Evolutionary conservation across 2,329 filamentous ascomycete species (phyloP), one percentile per base, ranked within the genome.

Genomic region (Sporothrix globosa): DNA sequence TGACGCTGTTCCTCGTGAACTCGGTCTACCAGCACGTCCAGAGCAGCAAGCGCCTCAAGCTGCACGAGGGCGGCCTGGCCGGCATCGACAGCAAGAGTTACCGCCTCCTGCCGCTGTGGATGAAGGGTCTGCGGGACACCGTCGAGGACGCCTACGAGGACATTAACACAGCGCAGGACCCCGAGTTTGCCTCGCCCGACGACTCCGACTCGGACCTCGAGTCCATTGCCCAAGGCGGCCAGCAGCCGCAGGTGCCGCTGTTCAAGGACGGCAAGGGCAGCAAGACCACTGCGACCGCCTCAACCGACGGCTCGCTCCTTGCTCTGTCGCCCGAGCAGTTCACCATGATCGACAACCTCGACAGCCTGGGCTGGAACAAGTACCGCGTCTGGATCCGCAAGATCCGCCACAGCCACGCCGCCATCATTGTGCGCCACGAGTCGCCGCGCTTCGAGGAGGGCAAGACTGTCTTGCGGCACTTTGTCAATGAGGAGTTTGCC

Each of bases 261-360:
- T 21, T 52, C 41, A 44, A 44, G 17, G 48, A 50, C n/a, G 13
- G 24, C 41, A 54, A 41, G 10, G 60, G 34, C 14, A n/a, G 19
- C 13, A n/a, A 52, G 82, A 70, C 65, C 17, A 46, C 46, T 13
- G 4, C 27, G 21, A 9, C 41, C 6, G 53, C 11, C 5, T 2
- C 79, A 0, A 21, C 58, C 39, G 81, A 85, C 4, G 86, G 87
- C 73, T 92, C 91, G 0, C 93, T 89, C 0, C 83, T 98, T 69
- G 93, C 93, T 0, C 82, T 98, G 68, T 90, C 92, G 0, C 84
- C 89, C 4, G 87, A 89, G 63, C 95, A 98, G 80, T 97, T 97
- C 77, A 85, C 87, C 65, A 97, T 97, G 87, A 91, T 97, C 73
- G 85, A 91, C 41, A 87, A 88, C 11, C 82, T 98, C 65, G 89